Conservation (phyloP, 129 eudicot species). For the Flaveria bidentis region DNA sequence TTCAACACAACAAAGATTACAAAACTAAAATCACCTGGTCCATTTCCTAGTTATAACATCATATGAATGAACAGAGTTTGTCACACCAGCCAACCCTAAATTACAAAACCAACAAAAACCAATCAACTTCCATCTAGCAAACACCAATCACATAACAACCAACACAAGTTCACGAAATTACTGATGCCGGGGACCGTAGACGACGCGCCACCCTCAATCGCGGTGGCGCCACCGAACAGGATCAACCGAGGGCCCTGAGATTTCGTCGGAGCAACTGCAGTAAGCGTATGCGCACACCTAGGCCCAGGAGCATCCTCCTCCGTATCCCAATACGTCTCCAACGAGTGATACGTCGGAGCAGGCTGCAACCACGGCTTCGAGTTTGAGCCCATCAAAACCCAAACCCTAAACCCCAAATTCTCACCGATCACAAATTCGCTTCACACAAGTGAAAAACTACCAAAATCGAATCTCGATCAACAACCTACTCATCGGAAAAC, state of each 20-base stretch:
- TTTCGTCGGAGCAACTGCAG: slow-evolving; percentile 83
- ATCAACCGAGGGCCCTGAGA: slow-evolving; percentile 86
- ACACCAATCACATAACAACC: background rate
- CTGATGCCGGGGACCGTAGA: slow-evolving; percentile 76
- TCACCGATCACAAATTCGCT: slow-evolving; percentile 14
- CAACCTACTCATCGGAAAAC: background rate
- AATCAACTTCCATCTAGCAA: background rate
- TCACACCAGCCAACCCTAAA: slow-evolving; percentile 94
- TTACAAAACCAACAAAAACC: slow-evolving; percentile 6
- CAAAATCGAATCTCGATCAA: background rate
- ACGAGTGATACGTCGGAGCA: slow-evolving; percentile 61
- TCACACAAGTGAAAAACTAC: background rate
- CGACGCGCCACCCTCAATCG: slow-evolving; percentile 82
- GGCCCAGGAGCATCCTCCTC: slow-evolving; percentile 92
- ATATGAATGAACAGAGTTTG: slow-evolving; percentile 85
- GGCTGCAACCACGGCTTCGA: slow-evolving; percentile 83
- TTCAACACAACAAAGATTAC: slow-evolving; percentile 7
- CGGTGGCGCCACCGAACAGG: slow-evolving; percentile 92
- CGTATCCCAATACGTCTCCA: slow-evolving; percentile 65
- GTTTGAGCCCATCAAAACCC: slow-evolving; percentile 67
- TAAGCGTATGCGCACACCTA: slow-evolving; percentile 87
- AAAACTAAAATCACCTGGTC: slow-evolving; percentile 53
- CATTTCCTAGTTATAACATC: slow-evolving; percentile 90
- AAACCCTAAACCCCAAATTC: slow-evolving; percentile 14
- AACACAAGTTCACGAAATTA: slow-evolving; percentile 25